Base-by-base conservation (phyloP, 75 land plant species). In the Cunninghamia lanceolata region DNA sequence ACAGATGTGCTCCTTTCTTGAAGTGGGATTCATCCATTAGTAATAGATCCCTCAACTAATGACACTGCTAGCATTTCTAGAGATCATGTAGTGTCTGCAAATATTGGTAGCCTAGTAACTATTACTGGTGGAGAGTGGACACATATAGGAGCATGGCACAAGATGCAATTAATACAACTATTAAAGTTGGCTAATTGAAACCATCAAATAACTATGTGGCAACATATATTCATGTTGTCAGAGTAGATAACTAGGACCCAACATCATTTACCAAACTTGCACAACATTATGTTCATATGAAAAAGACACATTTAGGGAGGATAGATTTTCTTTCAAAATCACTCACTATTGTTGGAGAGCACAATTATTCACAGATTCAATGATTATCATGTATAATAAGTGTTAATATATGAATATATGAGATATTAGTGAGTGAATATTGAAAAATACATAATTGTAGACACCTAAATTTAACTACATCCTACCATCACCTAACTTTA, bases 141-240 rank as follows among this genome's bases (percentile, higher is more conserved):
- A 98, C 99, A 0, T 98, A 98, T 86, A 87, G 99, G 82, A 98
- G 99, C 88, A 98, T 98, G 99, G 99, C 99, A 82, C 94, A 98
- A 89, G 99, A 98, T 92, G 98, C 98, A 79, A 97, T 98, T 87
- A 77, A 95, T 90, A 94, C 90, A 40, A 98, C 99, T 83, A 92
- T 98, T 42, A 91, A 90, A 82, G 87, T 86, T 84, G 99, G 96
- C 25, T 89, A 91, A 25, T 88, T 98, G 80, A 89, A 35, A 11
- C 96, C 98, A 43, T 56, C 82, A 14, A 92, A 90, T 85, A 86
- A 73, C 59, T 95, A 96, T 71, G 35, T 95, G 19, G 96, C 99
- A 17, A 45, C 88, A 78, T 88, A 89, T 70, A 89, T 98, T 46
- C 90, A 80, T 15, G 86, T 98, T 68, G 56, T 91, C 88, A 98